A percentile compares a stretch with the other conserved stretches of the same genome.
phyloP scores from a whole-genome alignment of 2,329 filamentous ascomycete genomes.

The Colletotrichum eleusines region DNA sequence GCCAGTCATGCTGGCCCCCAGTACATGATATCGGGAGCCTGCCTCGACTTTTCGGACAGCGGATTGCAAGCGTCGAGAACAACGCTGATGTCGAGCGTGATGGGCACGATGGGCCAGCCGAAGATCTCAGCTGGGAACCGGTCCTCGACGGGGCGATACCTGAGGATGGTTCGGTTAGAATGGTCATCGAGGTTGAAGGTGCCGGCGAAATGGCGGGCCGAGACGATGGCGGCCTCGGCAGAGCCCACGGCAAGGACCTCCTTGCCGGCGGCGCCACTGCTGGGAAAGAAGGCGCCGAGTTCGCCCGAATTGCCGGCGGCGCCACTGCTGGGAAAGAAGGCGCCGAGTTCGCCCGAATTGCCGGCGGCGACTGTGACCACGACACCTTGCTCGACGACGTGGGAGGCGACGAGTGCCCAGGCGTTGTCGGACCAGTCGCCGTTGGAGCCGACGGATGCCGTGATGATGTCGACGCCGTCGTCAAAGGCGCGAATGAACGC shows the following conservation, averaged over 20 bases:
- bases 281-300: slow-evolving; percentile 44
- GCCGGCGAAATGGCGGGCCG: slow-evolving; percentile 40
- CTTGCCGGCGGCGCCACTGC: slow-evolving; percentile 46
- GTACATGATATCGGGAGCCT: not conserved
- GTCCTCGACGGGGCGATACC: slow-evolving; percentile 44
- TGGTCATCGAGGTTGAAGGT: slow-evolving; percentile 44
- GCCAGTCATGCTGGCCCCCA: not conserved
- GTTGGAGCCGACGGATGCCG: slow-evolving; percentile 32
- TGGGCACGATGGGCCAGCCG: slow-evolving; percentile 45
- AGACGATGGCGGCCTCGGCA: slow-evolving; percentile 33
- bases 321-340: slow-evolving; percentile 45
- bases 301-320: slow-evolving; percentile 42
- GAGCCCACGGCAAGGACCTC: slow-evolving; percentile 45
- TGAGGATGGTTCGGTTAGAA: slow-evolving; percentile 45
- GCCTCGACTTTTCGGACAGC: slow-evolving; percentile 39
- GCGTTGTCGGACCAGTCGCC: slow-evolving; percentile 53
- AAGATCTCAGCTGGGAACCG: slow-evolving; percentile 44
- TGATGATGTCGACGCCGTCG: slow-evolving; percentile 41
- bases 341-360: slow-evolving; percentile 41
- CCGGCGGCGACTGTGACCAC: slow-evolving; percentile 43
- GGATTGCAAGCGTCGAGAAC: slow-evolving; percentile 46
- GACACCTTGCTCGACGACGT: slow-evolving; percentile 52
- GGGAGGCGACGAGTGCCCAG: slow-evolving; percentile 56
- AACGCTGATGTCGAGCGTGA: slow-evolving; percentile 45
- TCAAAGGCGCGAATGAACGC: slow-evolving; percentile 39